phyloP scores from a whole-genome alignment of 2,329 filamentous ascomycete species.

The Exophiala phaeomuriformis region DNA sequence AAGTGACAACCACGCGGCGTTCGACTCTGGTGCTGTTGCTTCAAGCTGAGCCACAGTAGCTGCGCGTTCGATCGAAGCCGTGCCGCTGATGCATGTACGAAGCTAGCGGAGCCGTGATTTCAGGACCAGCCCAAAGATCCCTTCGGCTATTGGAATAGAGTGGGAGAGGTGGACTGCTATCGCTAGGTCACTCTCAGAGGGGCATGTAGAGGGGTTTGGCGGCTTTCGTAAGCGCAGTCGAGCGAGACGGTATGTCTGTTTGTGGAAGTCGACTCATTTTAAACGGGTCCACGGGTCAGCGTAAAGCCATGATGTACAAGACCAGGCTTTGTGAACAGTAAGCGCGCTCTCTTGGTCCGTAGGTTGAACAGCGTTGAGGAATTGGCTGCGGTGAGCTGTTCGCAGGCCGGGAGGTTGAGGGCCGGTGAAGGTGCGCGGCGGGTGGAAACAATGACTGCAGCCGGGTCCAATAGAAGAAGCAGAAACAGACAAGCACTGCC shows the following conservation, averaged over 20 bases:
- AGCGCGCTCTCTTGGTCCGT: neutral
- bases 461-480: neutral
- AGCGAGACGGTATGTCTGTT: slow-evolving; percentile 13
- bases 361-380: slow-evolving; percentile 2
- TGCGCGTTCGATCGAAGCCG: slow-evolving; percentile 2
- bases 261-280: slow-evolving; percentile 16
- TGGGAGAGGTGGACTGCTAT: neutral
- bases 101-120: neutral
- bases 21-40: neutral
- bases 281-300: slow-evolving; percentile 10
- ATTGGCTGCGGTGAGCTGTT: slow-evolving; percentile 3
- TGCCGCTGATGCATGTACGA: neutral
- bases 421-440: neutral
- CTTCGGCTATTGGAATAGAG: neutral
- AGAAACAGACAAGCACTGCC: neutral
- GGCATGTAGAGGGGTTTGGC: slow-evolving; percentile 8
- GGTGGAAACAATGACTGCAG: neutral
- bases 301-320: slow-evolving; percentile 14
- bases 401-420: neutral
- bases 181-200: slow-evolving; percentile 4
- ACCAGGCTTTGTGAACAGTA: neutral
- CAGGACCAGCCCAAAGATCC: neutral
- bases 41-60: slow-evolving; percentile 5
- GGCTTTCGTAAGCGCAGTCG: slow-evolving; percentile 22
- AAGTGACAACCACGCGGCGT: neutral